Percentiles rank a stretch among this genome's conserved stretches.
These are phyloP conservation scores for Amanita jacksonii DNA, from an alignment of 768 basidiomycete genomes.

Conservation along the genomic window DNA sequence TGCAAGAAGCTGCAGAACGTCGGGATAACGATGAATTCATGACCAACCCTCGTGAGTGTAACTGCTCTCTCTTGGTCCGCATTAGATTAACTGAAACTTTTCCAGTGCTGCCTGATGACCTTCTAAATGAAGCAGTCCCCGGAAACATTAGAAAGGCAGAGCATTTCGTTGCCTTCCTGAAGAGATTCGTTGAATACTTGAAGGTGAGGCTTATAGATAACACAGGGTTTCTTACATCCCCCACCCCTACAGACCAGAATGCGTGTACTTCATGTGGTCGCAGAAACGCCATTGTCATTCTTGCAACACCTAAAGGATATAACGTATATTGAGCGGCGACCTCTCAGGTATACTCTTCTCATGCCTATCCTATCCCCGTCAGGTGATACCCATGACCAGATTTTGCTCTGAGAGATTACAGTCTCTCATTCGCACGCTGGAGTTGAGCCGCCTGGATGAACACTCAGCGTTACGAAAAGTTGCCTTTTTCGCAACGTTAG, in stretches of 20 bases:
- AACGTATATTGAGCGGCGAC: conserved; percentile 93
- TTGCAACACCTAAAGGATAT: conserved; percentile 98
- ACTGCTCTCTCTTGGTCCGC: too few relatives aligned
- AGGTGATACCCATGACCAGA: conserved; percentile 29
- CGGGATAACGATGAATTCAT: conserved; percentile 74
- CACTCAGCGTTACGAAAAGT: conserved; percentile 90
- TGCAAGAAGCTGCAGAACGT: conserved; percentile 65
- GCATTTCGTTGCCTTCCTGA: conserved; percentile 97
- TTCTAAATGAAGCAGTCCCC: conserved; percentile 90
- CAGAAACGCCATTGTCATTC: conserved; percentile 95
- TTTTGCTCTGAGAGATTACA: conserved; percentile 96
- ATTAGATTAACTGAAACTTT: conserved; percentile 8
- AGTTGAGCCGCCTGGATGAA: conserved; percentile 85
- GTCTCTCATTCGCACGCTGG: conserved; percentile 86
- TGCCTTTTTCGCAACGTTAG: conserved; percentile 90
- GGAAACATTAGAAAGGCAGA: conserved; percentile 99
- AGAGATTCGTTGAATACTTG: conserved; percentile 96
- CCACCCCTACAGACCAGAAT: conserved; percentile 68
- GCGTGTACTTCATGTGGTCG: conserved; percentile 98
- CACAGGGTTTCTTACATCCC: neutral
- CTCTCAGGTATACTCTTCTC: conserved; percentile 55
- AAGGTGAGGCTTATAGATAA: conserved; percentile 47
- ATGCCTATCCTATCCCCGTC: neutral
- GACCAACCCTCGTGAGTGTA: conserved; percentile 71
- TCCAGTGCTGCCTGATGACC: conserved; percentile 87